phyloP scores from a whole-genome alignment of 768 basidiomycete genomes.

The Amanita jacksonii region DNA sequence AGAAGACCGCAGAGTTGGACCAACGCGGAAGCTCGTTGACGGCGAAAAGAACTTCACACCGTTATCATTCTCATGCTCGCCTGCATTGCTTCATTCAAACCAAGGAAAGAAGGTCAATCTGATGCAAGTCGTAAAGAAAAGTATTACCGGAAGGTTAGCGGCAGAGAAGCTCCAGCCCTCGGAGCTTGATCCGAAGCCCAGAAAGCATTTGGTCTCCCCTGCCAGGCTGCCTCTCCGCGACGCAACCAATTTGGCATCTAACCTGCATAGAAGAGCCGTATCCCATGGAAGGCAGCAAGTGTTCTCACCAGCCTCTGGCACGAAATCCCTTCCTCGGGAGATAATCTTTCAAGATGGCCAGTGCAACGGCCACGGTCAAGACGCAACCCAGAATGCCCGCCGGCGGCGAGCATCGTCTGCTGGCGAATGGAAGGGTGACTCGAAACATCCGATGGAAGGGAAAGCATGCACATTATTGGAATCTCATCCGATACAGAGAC shows the following conservation, averaged over 20 bases:
- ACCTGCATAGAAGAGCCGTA: slow-evolving; percentile 20
- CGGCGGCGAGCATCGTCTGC: slow-evolving; percentile 40
- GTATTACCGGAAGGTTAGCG: slow-evolving; percentile 50
- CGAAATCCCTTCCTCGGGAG: background rate
- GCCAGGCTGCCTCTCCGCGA: background rate
- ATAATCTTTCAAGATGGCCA: slow-evolving; percentile 7
- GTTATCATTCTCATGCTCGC: slow-evolving; percentile 67
- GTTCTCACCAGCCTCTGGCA: slow-evolving; percentile 2
- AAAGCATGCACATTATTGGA: background rate
- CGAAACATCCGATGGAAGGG: background rate
- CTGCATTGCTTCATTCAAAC: slow-evolving; percentile 48
- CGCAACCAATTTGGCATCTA: slow-evolving; percentile 6
- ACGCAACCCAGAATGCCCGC: slow-evolving; percentile 11
- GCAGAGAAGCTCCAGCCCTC: slow-evolving; percentile 53
- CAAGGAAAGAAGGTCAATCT: slow-evolving; percentile 61
- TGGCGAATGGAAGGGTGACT: slow-evolving; percentile 23
- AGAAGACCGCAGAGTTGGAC: slow-evolving; percentile 41
- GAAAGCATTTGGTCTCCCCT: background rate
- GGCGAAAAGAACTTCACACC: slow-evolving; percentile 72
- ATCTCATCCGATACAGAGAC: slow-evolving; percentile 1
- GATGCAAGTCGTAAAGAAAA: slow-evolving; percentile 67
- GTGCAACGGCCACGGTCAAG: slow-evolving; percentile 6
- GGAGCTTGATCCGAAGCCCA: background rate
- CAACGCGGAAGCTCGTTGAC: slow-evolving; percentile 34
- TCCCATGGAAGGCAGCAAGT: slow-evolving; percentile 15